Conservation (phyloP, 2,329 filamentous ascomycete species). For the Sarocladium oryzae region DNA sequence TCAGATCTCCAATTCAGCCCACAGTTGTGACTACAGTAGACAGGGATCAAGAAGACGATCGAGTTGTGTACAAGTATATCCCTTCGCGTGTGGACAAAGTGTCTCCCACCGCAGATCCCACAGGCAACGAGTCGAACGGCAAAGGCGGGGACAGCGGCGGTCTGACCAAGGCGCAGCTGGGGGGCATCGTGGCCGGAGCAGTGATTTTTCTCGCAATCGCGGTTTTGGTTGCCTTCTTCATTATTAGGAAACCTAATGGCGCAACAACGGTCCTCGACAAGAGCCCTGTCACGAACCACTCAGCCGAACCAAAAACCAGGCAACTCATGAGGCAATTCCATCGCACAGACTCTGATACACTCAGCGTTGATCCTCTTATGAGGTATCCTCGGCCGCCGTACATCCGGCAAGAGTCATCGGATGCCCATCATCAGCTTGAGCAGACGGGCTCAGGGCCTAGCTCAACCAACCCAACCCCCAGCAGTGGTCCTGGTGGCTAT, state of each 20-base stretch:
- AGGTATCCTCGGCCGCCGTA: slow-evolving; percentile 18
- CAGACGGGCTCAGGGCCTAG: slow-evolving; percentile 19
- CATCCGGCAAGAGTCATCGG: neutral
- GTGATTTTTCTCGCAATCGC: slow-evolving; percentile 41
- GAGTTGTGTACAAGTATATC: slow-evolving; percentile 35
- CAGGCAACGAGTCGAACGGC: slow-evolving; percentile 18
- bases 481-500: slow-evolving; percentile 17
- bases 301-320: slow-evolving; percentile 19
- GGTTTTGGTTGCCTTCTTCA: slow-evolving; percentile 38
- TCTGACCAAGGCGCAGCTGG: slow-evolving; percentile 36
- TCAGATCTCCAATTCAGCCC: slow-evolving; percentile 32
- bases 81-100: slow-evolving; percentile 38
- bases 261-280: slow-evolving; percentile 34
- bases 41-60: slow-evolving; percentile 19
- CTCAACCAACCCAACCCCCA: slow-evolving; percentile 21
- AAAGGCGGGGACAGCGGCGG: slow-evolving; percentile 22
- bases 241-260: slow-evolving; percentile 43
- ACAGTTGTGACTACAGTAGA: slow-evolving; percentile 18
- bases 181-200: slow-evolving; percentile 47
- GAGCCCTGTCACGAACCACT: slow-evolving; percentile 23
- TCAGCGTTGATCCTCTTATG: slow-evolving; percentile 35
- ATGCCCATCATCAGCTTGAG: neutral
- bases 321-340: slow-evolving; percentile 32
- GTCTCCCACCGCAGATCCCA: slow-evolving; percentile 20
- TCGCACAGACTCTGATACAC: slow-evolving; percentile 34